Base-by-base conservation (phyloP, 805 yeast species). In the Wickerhamomyces silvicola region DNA sequence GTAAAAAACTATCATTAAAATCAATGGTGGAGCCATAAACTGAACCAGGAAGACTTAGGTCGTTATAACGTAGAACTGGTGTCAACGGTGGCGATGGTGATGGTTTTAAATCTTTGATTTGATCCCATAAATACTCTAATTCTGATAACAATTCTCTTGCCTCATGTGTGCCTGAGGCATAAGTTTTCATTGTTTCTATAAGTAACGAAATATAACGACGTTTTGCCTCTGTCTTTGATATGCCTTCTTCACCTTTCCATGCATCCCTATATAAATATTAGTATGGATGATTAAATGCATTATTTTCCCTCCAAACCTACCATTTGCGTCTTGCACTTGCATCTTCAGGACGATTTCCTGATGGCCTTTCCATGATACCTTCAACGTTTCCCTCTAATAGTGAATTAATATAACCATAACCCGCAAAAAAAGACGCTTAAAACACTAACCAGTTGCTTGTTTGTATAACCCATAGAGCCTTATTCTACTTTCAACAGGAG, bases 401-500 rank as follows among this genome's bases (percentile, higher is more conserved):
- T 8, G 7, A 5, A 19, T 6, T 17, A 27, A 27, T 24, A 18
- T 24, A 14, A 24, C n/a, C 15, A 10, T 10, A 12, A 9, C n/a
- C 13, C 23, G n/a, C 10, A 10, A 21, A 21, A 10, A 5, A 11
- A 10, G n/a, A 21, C 11, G n/a, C 10, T 19, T 10, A 18, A 28
- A 14, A 14, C n/a, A 32, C 48, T 10, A 40, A 51, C 56, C 64
- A 1, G 94, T 85, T 2, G 94, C 88, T 52, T 85, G 95, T 48
- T 85, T 86, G 59, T 84, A 85, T 31, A 85, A 66, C 0, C 94
- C 95, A 53, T 85, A 85, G 4, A 85, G 64, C 41, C 67, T 68
- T 36, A 80, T 75, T 21, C 94, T 56, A 38, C 65, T 72, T 32
- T 77, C 80, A 3, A 82, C 70, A 1, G 92, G 87, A 0, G 94